Conservation (phyloP, 495 filamentous ascomycete species). For the Neurospora sp. region DNA sequence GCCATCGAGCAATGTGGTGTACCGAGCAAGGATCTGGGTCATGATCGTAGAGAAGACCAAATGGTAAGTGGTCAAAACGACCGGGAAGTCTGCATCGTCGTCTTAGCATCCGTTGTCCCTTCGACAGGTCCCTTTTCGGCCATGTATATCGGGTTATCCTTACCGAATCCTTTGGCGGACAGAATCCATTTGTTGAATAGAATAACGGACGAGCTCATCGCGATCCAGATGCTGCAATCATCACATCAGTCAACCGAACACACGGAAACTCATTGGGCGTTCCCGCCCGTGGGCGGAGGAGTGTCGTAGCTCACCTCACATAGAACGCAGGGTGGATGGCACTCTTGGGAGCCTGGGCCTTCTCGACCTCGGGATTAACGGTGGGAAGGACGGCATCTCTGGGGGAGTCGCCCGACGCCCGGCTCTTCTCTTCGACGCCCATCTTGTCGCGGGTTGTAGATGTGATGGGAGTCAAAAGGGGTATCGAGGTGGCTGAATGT, state of each 20-base stretch:
- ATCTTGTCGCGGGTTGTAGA: constrained; percentile 10
- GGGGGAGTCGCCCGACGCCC: constrained; percentile 64
- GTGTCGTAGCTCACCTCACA: constrained; percentile 57
- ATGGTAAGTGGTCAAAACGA: constrained; percentile 92
- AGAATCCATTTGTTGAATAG: constrained; percentile 99
- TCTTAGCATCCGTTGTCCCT: constrained; percentile 3
- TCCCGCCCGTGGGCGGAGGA: background rate
- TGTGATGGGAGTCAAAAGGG: background rate
- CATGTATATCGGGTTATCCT: constrained; percentile 25
- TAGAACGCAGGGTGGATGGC: constrained; percentile 76
- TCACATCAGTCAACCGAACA: constrained; percentile 7
- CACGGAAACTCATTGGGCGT: background rate
- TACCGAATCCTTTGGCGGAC: constrained; percentile 72
- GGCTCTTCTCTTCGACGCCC: constrained; percentile 63
- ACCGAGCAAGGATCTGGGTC: constrained; percentile 81
- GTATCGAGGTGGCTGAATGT: background rate
- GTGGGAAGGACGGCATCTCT: constrained; percentile 63
- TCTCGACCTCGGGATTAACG: constrained; percentile 62
- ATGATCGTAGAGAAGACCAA: constrained; percentile 79
- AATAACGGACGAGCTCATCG: constrained; percentile 84
- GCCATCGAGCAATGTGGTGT: constrained; percentile 76
- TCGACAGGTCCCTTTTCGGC: background rate
- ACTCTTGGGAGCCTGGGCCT: constrained; percentile 50
- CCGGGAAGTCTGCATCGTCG: constrained; percentile 40
- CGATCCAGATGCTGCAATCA: constrained; percentile 69